Conservation (phyloP, 2,329 filamentous ascomycete genomes). For the Pseudogymnoascus sp. region DNA sequence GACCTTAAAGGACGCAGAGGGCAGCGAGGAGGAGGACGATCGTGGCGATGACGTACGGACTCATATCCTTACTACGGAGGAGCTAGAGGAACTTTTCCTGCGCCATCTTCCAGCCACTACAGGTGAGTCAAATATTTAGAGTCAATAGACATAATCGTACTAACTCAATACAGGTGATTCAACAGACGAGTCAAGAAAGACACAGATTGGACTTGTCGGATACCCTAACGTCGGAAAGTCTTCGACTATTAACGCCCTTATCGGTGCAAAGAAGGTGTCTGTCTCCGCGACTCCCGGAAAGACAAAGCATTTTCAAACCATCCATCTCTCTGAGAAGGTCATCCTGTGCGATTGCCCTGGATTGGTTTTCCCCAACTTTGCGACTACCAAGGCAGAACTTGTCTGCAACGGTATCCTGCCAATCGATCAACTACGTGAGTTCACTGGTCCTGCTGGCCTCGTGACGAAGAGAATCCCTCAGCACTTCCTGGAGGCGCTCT, state of each 20-base stretch:
- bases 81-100: conserved; percentile 84
- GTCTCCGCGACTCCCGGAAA: conserved; percentile 96
- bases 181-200: conserved; percentile 53
- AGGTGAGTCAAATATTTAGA: conserved; percentile 36
- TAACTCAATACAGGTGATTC: conserved; percentile 35
- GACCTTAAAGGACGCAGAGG: conserved; percentile 33
- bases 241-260: conserved; percentile 97
- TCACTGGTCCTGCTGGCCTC: conserved; percentile 76
- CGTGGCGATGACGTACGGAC: conserved; percentile 44
- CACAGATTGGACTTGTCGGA: conserved; percentile 87
- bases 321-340: conserved; percentile 83
- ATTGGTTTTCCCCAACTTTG: conserved; percentile 97
- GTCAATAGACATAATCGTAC: conserved; percentile 19
- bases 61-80: conserved; percentile 83
- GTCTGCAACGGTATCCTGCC: conserved; percentile 92
- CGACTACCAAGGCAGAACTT: conserved; percentile 90
- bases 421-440: conserved; percentile 93
- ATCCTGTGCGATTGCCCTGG: conserved; percentile 96
- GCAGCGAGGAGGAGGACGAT: conserved; percentile 30
- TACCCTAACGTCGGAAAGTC: conserved; percentile 99
- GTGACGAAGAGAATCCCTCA: conserved; percentile 83
- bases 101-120: conserved; percentile 59
- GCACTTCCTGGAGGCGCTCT: conserved; percentile 82
- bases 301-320: conserved; percentile 98
- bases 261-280: conserved; percentile 96